Base-by-base conservation (phyloP, 2,329 filamentous ascomycete genomes). In the Didymellaceae sp. region DNA sequence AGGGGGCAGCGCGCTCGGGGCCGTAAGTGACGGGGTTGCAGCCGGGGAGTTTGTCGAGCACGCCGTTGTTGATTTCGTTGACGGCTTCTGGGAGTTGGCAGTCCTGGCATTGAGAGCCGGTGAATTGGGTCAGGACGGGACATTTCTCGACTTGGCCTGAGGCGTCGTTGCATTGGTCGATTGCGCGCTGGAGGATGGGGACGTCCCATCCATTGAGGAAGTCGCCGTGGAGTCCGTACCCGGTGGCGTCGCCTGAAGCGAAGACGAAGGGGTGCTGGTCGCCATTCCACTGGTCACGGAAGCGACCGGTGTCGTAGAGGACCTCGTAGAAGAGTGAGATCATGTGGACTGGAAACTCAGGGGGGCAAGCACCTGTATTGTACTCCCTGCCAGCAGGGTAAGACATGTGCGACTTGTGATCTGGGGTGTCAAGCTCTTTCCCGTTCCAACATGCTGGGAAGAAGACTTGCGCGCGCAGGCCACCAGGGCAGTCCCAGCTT, bases 371-470 rank as follows among this genome's bases (percentile, higher is more conserved):
- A 47, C 81, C 81, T 53, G 77, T 75, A 58, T 83, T 66, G 59
- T 73, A 78, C 22, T 74, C 67, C 3, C 67, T 66, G 24, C 59
- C 66, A 13, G 61, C 61, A 1, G 87, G 87, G 65, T 82, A 90
- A 17, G 75, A 79, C 79, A 87, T 86, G 77, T 81, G 76, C 79
- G 48, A 88, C 65, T 80, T 77, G 76, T 84, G 85, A 74, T 86
- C 78, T 24, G 78, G 74, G 31, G 86, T 76, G 47, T 82, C 84
- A 37, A 80, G 77, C 32, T 80, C 69, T 34, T 74, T 72, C 22
- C 86, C 87, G 71, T 90, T 82, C 80, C 88, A 90, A 78, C 87
- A 90, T 5, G 85, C 86, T 5, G 87, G 87, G 75, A 90, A 88
- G 77, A 88, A 86, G 31, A 89, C 75, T 58, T 90, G 86, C 47